Percentiles rank a stretch among this genome's conserved stretches.
phyloP scores from a whole-genome alignment of 352 stramenopile species.

The Pythium coloratum region DNA sequence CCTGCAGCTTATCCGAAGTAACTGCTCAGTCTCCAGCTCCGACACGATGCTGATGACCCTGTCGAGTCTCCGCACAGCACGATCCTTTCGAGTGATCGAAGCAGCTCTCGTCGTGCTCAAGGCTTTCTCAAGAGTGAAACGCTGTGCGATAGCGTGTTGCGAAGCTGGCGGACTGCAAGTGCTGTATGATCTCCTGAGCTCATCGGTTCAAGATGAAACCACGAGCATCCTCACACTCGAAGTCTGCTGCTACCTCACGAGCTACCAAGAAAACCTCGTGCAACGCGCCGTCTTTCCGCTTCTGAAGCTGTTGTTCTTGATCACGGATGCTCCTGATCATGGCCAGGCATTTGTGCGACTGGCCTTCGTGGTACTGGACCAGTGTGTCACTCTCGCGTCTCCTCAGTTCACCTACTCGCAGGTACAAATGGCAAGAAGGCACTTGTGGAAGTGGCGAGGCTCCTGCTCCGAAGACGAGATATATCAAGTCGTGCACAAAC shows the following conservation, averaged over 20 bases:
- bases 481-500: conserved; percentile 24
- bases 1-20: neutral
- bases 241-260: conserved; percentile 39
- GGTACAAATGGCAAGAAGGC: conserved; percentile 32
- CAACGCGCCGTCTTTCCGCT: conserved; percentile 20
- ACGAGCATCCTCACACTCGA: conserved; percentile 33
- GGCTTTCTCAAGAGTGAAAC: conserved; percentile 30
- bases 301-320: conserved; percentile 36
- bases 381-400: conserved; percentile 29
- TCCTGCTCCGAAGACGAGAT: conserved; percentile 27
- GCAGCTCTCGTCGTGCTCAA: conserved; percentile 35
- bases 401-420: conserved; percentile 27
- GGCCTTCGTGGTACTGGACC: conserved; percentile 38
- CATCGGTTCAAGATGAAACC: conserved; percentile 31
- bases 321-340: conserved; percentile 15
- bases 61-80: neutral
- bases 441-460: conserved; percentile 30
- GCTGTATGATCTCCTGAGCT: conserved; percentile 38
- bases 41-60: neutral
- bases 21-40: neutral
- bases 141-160: conserved; percentile 30
- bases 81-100: conserved; percentile 9
- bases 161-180: conserved; percentile 26
- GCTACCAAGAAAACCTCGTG: conserved; percentile 30
- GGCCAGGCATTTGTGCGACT: conserved; percentile 23